Evolutionary conservation across 129 eudicot species (phyloP).

Genomic region (Scalesia atractyloides): DNA sequence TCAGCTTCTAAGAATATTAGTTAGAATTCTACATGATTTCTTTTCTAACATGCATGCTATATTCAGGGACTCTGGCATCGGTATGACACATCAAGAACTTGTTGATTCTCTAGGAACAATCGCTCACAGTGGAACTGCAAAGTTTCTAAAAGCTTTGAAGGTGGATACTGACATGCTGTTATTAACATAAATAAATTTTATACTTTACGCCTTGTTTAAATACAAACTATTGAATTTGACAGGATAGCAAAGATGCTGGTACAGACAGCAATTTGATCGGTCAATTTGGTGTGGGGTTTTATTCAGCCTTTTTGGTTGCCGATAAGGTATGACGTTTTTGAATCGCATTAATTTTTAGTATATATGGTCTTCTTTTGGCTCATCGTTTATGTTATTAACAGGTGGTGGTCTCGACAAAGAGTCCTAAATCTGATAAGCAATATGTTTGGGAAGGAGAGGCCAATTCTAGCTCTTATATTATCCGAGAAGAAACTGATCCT

Average conservation of each 20-base stretch:
- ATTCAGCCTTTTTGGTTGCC: conserved; percentile 87
- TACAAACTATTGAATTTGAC: conserved; percentile 25
- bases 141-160: conserved; percentile 87
- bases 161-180: conserved; percentile 27
- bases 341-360: background rate
- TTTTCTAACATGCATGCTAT: background rate
- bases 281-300: conserved; percentile 98
- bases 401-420: conserved; percentile 95
- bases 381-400: conserved; percentile 25
- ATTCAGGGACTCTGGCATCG: conserved; percentile 88
- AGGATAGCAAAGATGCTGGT: conserved; percentile 98
- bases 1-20: background rate
- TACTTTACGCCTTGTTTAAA: background rate
- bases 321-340: conserved; percentile 55
- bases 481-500: conserved; percentile 93
- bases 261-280: conserved; percentile 95
- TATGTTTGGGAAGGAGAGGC: conserved; percentile 99
- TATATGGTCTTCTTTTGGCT: conserved; percentile 14
- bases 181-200: background rate
- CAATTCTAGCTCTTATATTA: conserved; percentile 82
- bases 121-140: conserved; percentile 98
- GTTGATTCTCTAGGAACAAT: conserved; percentile 97
- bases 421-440: conserved; percentile 92
- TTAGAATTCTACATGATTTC: background rate
- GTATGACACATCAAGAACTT: conserved; percentile 93